Evolutionary conservation across 148 eudicot species (phyloP), one percentile per base, ranked within the genome.

Genomic region (Polygonum maritimum): DNA sequence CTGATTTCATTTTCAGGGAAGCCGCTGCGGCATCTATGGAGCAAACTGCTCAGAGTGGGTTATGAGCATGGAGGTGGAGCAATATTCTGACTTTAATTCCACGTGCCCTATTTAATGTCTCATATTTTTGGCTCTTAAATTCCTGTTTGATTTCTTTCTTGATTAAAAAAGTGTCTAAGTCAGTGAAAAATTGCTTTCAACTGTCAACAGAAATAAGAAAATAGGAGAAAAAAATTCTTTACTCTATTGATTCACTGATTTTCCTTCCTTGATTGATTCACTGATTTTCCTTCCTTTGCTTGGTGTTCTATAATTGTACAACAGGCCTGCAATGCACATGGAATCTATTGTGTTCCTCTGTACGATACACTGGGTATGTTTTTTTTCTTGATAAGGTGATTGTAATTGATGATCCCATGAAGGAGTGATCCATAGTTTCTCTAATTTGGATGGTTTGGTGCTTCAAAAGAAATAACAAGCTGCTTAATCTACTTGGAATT

Each of bases 281-380:
- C 36, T 16, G 71, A 14, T 16, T 67, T 67, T 22, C 57, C 36
- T 62, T 62, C n/a, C 57, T 7, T 57, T 48, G 45, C 73, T 74
- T 67, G 75, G 47, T 49, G 21, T 65, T 45, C 33, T 54, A 54
- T 60, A 78, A 77, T 54, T 84, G 38, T 83, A 82, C 94, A 95
- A 82, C 94, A 95, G 99, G 99, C 99, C 10, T 95, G 99, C 85
- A 95, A 95, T 84, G 99, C 99, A 76, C 97, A 92, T 86, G 99
- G 99, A 19, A 83, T 92, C 51, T 84, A 82, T 78, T 95, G 99
- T 81, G 97, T 95, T 62, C 99, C 99, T 48, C 74, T 95, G 76
- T 95, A 95, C 47, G 99, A 95, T 77, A 95, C 97, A 33, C 82
- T 95, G 69, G 99, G 99, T 95, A 89, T 69, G 84, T 51, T 44